Conservation (phyloP, 2,329 filamentous ascomycete genomes). For the Aspergillus novofumigatus region DNA sequence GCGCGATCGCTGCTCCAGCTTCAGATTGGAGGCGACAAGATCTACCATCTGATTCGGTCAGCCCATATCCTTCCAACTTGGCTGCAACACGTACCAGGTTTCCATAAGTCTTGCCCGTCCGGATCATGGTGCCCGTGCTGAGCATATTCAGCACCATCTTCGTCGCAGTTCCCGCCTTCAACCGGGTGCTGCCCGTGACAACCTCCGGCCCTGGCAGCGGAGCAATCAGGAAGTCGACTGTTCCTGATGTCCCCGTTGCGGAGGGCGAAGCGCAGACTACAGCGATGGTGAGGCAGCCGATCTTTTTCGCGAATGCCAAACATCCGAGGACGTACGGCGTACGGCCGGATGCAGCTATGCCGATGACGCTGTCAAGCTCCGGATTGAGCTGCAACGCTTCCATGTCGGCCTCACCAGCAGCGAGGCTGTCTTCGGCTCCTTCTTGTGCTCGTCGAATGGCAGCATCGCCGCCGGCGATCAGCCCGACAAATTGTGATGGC, state of each 20-base stretch:
- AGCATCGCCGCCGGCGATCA: conserved; percentile 42
- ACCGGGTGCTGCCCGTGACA: conserved; percentile 44
- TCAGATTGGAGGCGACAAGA: conserved; percentile 37
- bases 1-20: conserved; percentile 33
- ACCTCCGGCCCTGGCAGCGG: conserved; percentile 43
- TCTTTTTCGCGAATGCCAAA: conserved; percentile 31
- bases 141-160: conserved; percentile 46
- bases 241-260: conserved; percentile 22
- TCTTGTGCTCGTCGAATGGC: conserved; percentile 41
- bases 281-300: conserved; percentile 37
- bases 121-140: conserved; percentile 42
- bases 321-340: conserved; percentile 43
- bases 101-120: conserved; percentile 40
- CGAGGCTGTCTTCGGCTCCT: conserved; percentile 39
- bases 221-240: conserved; percentile 33
- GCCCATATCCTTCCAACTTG: neutral
- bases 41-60: conserved; percentile 31
- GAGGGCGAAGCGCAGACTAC: conserved; percentile 39
- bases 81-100: conserved; percentile 32
- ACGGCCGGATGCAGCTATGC: conserved; percentile 42
- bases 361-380: conserved; percentile 36
- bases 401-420: conserved; percentile 30
- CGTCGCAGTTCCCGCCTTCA: conserved; percentile 46
- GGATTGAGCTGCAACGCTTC: conserved; percentile 24
- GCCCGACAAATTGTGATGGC: conserved; percentile 36